Evolutionary conservation across 2,329 filamentous ascomycete species (phyloP).

Genomic region (Neopestalotiopsis rosae): DNA sequence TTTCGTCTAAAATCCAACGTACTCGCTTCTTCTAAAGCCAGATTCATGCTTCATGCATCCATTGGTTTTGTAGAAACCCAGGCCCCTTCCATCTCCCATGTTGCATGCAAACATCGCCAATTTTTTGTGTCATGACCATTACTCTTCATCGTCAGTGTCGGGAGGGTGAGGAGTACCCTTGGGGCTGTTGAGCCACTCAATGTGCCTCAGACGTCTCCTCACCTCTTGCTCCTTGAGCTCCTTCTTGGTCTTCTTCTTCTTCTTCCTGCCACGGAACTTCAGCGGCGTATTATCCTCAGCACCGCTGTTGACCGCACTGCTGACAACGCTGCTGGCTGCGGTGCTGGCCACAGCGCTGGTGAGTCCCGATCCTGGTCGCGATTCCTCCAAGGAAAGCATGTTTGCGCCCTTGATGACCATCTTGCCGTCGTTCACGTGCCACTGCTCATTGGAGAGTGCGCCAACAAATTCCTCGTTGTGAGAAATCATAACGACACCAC

Average conservation of each 20-base stretch:
- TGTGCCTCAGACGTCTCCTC: conserved; percentile 83
- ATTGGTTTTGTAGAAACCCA: background rate
- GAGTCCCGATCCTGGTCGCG: conserved; percentile 63
- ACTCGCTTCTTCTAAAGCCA: conserved; percentile 11
- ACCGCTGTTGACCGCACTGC: conserved; percentile 78
- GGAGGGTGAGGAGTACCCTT: conserved; percentile 81
- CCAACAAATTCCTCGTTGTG: conserved; percentile 99
- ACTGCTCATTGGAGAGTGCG: conserved; percentile 93
- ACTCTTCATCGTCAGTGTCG: conserved; percentile 79
- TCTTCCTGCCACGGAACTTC: conserved; percentile 89
- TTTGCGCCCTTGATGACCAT: conserved; percentile 83
- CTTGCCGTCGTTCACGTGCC: conserved; percentile 88
- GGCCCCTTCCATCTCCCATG: background rate
- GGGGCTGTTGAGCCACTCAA: conserved; percentile 82
- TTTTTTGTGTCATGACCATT: conserved; percentile 14
- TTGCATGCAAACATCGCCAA: background rate
- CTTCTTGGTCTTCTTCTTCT: conserved; percentile 99
- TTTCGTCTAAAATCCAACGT: conserved; percentile 12
- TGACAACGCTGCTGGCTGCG: conserved; percentile 59
- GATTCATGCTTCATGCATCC: background rate
- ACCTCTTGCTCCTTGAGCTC: conserved; percentile 94
- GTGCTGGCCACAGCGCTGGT: conserved; percentile 61
- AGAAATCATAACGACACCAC: conserved; percentile 98
- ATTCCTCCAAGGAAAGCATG: conserved; percentile 84
- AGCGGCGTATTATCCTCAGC: conserved; percentile 79